A percentile compares a stretch with the other conserved stretches of the same genome.
Conservation (phyloP, 257 asterid genomes). For the Nyctanthes arbortristis region DNA sequence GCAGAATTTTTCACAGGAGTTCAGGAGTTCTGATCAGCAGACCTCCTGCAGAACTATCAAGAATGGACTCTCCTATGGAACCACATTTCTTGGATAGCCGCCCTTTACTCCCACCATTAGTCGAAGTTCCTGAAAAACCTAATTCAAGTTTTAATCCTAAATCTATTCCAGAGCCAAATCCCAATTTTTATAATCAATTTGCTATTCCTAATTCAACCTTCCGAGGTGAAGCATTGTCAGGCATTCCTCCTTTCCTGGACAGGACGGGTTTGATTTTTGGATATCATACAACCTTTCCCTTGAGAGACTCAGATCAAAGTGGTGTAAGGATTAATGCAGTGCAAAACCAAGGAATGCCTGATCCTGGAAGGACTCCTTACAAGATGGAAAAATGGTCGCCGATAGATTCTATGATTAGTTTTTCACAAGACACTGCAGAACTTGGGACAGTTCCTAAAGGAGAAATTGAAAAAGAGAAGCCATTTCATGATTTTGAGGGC, state of each 20-base stretch:
- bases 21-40: constrained; percentile 29
- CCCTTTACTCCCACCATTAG: constrained; percentile 50
- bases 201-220: not conserved
- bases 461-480: constrained; percentile 26
- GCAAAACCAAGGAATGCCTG: not conserved
- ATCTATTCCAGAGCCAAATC: constrained; percentile 16
- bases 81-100: constrained; percentile 45
- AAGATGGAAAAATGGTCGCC: constrained; percentile 48
- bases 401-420: constrained; percentile 49
- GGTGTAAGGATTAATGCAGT: constrained; percentile 17
- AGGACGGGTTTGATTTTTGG: not conserved
- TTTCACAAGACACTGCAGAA: constrained; percentile 36
- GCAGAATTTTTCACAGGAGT: constrained; percentile 64
- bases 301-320: constrained; percentile 22
- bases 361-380: constrained; percentile 13
- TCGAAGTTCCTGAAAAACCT: constrained; percentile 25
- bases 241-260: not conserved
- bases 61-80: too few species aligned
- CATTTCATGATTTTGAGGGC: constrained; percentile 33
- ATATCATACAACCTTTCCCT: not conserved
- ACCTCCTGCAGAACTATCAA: too few species aligned
- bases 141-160: constrained; percentile 24
- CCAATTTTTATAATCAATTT: not conserved
- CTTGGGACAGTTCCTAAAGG: constrained; percentile 11
- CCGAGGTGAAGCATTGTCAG: not conserved